Evolutionary conservation across 257 asterid genomes (phyloP).

Genomic region (Nicotiana attenuata): DNA sequence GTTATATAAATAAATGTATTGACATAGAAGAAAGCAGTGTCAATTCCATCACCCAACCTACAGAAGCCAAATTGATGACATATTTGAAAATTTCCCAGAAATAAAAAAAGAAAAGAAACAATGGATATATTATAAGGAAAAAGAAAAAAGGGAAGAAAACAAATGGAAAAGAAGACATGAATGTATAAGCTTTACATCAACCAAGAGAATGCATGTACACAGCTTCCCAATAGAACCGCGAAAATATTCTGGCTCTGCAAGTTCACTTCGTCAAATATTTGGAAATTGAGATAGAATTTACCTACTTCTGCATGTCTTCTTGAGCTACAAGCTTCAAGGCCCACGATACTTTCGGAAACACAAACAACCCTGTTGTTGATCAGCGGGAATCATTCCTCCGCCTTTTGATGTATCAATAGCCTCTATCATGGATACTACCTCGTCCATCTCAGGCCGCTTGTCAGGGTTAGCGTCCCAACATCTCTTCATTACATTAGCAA

Average conservation of each 20-base stretch:
- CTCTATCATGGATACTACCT: slow-evolving; percentile 70
- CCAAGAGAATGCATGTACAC: slow-evolving; percentile 9
- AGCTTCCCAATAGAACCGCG: background rate
- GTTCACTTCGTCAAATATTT: slow-evolving; percentile 5
- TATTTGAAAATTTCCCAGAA: background rate
- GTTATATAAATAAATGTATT: background rate
- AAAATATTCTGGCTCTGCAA: background rate
- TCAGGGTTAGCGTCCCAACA: slow-evolving; percentile 93
- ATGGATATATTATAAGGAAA: background rate
- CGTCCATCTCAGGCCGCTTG: slow-evolving; percentile 91
- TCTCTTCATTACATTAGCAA: slow-evolving; percentile 71
- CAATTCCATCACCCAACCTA: background rate
- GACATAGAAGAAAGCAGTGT: background rate
- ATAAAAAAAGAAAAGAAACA: background rate
- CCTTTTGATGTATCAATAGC: slow-evolving; percentile 81
- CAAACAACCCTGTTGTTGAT: slow-evolving; percentile 70
- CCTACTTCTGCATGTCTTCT: background rate
- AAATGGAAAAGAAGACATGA: background rate
- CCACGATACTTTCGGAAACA: slow-evolving; percentile 67
- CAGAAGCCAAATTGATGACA: background rate
- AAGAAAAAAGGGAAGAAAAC: background rate
- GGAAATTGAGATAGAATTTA: slow-evolving; percentile 6
- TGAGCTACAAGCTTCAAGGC: slow-evolving; percentile 28
- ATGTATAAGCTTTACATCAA: slow-evolving; percentile 1
- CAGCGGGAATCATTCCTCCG: slow-evolving; percentile 87